Evolutionary conservation across 768 basidiomycete genomes (phyloP).

Genomic region (Tylopilus rubrobrunneus): DNA sequence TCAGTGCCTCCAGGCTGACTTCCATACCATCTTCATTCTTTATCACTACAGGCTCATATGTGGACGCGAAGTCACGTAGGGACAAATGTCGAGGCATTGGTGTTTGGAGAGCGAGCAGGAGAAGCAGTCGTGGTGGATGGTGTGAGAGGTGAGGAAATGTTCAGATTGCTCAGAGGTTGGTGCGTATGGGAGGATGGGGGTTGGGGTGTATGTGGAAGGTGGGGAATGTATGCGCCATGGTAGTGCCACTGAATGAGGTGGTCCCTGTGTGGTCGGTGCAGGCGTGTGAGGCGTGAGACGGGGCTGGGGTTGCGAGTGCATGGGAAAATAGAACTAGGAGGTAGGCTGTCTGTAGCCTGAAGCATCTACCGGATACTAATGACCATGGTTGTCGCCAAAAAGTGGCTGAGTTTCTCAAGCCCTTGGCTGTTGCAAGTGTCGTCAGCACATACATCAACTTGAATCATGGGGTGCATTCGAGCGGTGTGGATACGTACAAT

Average conservation of each 20-base stretch:
- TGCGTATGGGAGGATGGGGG: constrained; percentile 41
- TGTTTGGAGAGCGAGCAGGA: constrained; percentile 47
- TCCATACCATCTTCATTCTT: constrained; percentile 65
- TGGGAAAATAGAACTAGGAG: constrained; percentile 38
- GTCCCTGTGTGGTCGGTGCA: constrained; percentile 35
- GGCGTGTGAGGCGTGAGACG: constrained; percentile 41
- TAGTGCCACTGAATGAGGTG: constrained; percentile 48
- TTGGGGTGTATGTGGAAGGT: constrained; percentile 42
- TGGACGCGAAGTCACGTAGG: constrained; percentile 43
- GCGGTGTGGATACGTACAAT: no score
- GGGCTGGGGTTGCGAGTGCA: constrained; percentile 42
- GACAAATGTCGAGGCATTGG: constrained; percentile 63
- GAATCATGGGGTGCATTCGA: no score
- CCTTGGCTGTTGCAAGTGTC: no score
- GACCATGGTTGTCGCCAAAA: no score
- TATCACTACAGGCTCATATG: constrained; percentile 48
- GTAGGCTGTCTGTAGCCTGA: constrained; percentile 42
- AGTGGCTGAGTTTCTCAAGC: no score
- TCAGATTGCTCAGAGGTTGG: constrained; percentile 43
- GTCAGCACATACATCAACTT: no score
- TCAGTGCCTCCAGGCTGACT: constrained; percentile 54
- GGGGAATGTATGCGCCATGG: constrained; percentile 62
- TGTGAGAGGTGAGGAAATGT: constrained; percentile 59
- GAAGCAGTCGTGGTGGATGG: constrained; percentile 46
- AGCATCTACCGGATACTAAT: constrained; percentile 45